Conservation (phyloP, 2,329 filamentous ascomycete species). For the Sordariomycetes sp. region DNA sequence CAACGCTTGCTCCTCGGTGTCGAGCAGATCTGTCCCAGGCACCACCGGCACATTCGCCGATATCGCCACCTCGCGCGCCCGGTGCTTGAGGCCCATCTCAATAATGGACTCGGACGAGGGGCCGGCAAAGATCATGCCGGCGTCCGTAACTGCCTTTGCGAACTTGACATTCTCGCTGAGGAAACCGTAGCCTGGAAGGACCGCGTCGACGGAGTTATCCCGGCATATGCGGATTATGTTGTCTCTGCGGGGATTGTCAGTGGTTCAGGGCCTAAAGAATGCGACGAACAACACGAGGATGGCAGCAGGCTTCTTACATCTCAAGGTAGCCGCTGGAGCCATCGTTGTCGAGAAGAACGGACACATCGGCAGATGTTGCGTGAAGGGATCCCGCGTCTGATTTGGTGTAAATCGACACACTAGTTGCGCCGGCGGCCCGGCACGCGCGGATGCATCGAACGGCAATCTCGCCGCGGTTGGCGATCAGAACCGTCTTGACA, state of each 20-base stretch:
- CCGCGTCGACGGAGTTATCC: background rate
- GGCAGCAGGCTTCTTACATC: background rate
- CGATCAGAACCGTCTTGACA: conserved; percentile 8
- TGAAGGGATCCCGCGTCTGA: background rate
- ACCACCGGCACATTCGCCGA: background rate
- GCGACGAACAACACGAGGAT: background rate
- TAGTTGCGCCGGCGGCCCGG: conserved; percentile 30
- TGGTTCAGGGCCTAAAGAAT: background rate
- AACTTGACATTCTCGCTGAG: conserved; percentile 54
- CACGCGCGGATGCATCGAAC: conserved; percentile 12
- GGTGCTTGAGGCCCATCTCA: conserved; percentile 20
- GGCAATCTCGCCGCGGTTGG: conserved; percentile 14
- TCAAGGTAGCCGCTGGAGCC: background rate
- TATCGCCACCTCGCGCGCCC: background rate
- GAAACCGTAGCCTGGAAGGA: conserved; percentile 47
- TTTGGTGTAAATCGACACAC: conserved; percentile 37
- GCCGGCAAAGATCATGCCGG: conserved; percentile 49
- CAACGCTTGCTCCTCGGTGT: conserved; percentile 11
- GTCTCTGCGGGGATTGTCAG: background rate
- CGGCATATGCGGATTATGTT: background rate
- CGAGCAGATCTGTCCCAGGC: conserved; percentile 8
- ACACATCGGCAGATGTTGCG: background rate
- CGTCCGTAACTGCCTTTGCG: conserved; percentile 36
- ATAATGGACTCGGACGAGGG: conserved; percentile 36
- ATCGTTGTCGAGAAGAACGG: background rate